Evolutionary conservation across 2,329 filamentous ascomycete genomes (phyloP).

Genomic region (Arthrobotrys pseudoclavata): DNA sequence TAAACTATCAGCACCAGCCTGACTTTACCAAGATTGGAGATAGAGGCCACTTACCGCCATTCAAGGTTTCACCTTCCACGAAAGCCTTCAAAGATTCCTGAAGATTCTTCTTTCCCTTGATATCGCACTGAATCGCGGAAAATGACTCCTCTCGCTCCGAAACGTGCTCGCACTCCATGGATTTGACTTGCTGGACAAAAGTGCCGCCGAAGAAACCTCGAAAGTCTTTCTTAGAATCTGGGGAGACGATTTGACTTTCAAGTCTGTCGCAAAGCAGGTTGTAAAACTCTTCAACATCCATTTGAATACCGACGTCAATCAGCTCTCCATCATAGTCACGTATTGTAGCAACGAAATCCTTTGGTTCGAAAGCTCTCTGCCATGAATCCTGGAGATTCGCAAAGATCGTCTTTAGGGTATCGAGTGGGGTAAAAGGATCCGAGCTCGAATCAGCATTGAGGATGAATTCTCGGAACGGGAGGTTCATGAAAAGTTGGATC

Average conservation of each 20-base stretch:
- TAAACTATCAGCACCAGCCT: conserved; percentile 64
- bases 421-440: conserved; percentile 72
- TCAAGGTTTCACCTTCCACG: conserved; percentile 94
- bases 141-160: conserved; percentile 92
- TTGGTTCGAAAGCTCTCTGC: conserved; percentile 79
- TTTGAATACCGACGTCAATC: conserved; percentile 90
- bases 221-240: conserved; percentile 78
- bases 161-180: conserved; percentile 92
- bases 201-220: conserved; percentile 90
- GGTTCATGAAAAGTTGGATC: conserved; percentile 96
- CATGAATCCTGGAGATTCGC: conserved; percentile 86
- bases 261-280: conserved; percentile 92
- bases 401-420: conserved; percentile 85
- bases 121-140: conserved; percentile 94
- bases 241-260: conserved; percentile 81
- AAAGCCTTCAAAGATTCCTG: conserved; percentile 94
- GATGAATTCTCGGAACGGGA: conserved; percentile 87
- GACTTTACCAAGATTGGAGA: not conserved
- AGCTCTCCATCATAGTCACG: conserved; percentile 83
- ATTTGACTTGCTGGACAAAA: conserved; percentile 93
- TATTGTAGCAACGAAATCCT: conserved; percentile 79
- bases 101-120: conserved; percentile 87
- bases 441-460: conserved; percentile 70
- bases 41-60: conserved; percentile 74
- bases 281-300: conserved; percentile 99